Evolutionary conservation across 1,284 basidiomycete species (phyloP), one percentile per base, ranked within the genome.

Genomic region (Ustilago crameri): DNA sequence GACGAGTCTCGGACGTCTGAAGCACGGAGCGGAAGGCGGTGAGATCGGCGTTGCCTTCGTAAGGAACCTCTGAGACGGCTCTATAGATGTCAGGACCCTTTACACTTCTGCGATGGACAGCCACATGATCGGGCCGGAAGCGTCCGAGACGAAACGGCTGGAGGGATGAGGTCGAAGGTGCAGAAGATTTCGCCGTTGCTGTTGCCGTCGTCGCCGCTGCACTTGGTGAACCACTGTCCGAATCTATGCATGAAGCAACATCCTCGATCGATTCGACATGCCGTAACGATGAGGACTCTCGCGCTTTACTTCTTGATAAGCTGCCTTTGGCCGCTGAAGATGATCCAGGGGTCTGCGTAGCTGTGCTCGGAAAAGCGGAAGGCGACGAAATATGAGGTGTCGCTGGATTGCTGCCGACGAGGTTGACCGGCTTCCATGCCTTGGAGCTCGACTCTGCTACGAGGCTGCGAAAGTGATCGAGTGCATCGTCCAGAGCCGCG

Each of bases 1-100:
- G 41, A 10, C 93, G 85, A 18, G 95, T 87, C 82, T 96, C 93
- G 1, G 93, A 91, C 0, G 93, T 94, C 1, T 88, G 87, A 32
- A 98, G 84, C 26, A 94, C 89, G 12, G 91, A 90, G 69, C 90
- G 90, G 88, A 93, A 95, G 7, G 89, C 87, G 41, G 93, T 91
- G 50, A 95, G 85, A 22, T 89, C 88, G 18, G 87, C 84, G 4
- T 87, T 88, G 7, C 80, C 73, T 14, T 91, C 89, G 46, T 88
- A 86, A 30, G 90, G 85, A 1, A 95, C 87, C 74, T 96, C 93
- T 23, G 93, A 87, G 9, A 92, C 88, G 15, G 93, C 90, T 49
- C 95, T 87, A 79, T 92, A 92, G 41, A 96, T 89, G 65, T 94
- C 92, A 8, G 91, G 90, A 2, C 87, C 85, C 80, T 85, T 85